Conservation (phyloP, 2,329 filamentous ascomycete genomes). For the Scedosporium boydii region DNA sequence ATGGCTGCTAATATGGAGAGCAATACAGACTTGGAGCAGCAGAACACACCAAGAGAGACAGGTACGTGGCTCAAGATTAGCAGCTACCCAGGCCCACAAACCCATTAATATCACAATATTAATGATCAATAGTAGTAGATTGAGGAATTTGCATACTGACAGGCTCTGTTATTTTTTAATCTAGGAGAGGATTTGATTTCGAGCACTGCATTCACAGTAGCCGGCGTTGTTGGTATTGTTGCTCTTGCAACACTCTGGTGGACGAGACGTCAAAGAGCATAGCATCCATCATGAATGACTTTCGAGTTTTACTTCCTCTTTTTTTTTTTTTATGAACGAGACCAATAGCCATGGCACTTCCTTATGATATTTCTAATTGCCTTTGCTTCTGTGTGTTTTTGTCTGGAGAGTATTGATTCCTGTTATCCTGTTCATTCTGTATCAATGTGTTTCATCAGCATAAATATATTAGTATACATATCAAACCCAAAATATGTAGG, state of each 20-base stretch:
- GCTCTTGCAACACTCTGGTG: conserved; percentile 26
- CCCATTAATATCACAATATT: conserved; percentile 1
- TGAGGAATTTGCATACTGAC: neutral
- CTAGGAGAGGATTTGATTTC: conserved; percentile 21
- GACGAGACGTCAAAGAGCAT: neutral
- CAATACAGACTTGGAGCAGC: conserved; percentile 12
- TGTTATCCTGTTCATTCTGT: too few relatives aligned
- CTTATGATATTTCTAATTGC: too few relatives aligned
- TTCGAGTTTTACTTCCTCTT: neutral
- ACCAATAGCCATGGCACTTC: too few relatives aligned
- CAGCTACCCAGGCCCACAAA: neutral
- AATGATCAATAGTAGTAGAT: neutral
- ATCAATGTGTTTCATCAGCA: too few relatives aligned
- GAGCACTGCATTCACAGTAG: conserved; percentile 21
- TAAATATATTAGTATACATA: too few relatives aligned
- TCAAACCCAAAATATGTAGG: too few relatives aligned
- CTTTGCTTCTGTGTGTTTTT: too few relatives aligned
- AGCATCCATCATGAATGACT: neutral
- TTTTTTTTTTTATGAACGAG: too few relatives aligned
- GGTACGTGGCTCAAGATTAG: neutral
- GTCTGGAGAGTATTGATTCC: too few relatives aligned
- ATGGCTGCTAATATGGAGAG: conserved; percentile 65
- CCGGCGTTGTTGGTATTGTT: conserved; percentile 24
- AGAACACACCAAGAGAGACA: neutral
- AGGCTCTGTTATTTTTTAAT: conserved; percentile 5